These are phyloP conservation scores for Eremochloa ophiuroides DNA, from an alignment of 176 grass and related monocot genomes.

Conservation along the genomic window DNA sequence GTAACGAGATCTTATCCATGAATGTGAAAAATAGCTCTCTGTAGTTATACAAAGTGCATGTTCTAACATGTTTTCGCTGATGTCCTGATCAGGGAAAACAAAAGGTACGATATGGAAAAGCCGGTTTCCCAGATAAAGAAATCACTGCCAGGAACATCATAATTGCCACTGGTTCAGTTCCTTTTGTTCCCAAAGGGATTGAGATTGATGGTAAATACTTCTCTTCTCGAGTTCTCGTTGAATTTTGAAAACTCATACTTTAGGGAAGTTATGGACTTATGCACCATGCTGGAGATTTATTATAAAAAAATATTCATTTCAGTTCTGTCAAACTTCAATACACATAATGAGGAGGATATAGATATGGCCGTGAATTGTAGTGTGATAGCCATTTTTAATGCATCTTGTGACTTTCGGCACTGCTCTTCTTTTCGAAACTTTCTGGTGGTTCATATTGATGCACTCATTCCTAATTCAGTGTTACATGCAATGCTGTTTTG, in stretches of 20 bases:
- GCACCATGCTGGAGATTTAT: neutral
- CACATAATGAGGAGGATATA: neutral
- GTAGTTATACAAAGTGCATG: neutral
- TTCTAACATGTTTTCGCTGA: conserved; percentile 7
- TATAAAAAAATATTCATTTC: neutral
- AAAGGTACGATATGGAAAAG: conserved; percentile 77
- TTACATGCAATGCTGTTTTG: neutral
- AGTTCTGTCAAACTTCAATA: neutral
- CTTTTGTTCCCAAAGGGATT: conserved; percentile 97
- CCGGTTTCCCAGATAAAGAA: conserved; percentile 75
- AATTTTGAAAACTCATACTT: neutral
- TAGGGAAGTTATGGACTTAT: neutral
- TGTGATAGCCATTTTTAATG: neutral
- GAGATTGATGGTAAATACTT: conserved; percentile 80
- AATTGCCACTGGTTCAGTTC: conserved; percentile 90
- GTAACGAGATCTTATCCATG: neutral
- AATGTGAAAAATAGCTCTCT: conserved; percentile 2
- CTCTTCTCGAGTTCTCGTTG: conserved; percentile 10
- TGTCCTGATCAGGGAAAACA: conserved; percentile 67
- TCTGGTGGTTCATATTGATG: neutral
- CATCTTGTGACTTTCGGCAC: neutral
- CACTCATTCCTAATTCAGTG: neutral
- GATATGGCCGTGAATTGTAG: neutral
- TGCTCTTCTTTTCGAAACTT: neutral
- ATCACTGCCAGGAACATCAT: conserved; percentile 84